Base-by-base conservation (phyloP, 78 protist species). In the Diacronema lutheri region DNA sequence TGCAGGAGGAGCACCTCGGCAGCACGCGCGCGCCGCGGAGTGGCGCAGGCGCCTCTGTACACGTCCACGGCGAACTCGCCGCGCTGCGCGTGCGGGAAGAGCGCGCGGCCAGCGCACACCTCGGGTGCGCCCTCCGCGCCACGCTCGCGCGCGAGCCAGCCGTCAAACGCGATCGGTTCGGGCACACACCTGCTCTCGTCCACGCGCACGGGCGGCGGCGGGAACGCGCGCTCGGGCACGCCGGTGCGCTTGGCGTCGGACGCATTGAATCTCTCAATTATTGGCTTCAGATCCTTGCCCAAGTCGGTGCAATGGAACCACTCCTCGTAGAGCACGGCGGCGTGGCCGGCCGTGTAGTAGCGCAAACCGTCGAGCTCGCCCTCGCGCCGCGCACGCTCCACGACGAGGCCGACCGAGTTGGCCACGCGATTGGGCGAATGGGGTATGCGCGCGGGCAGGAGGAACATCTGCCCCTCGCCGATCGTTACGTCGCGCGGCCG, bases 371-470 rank as follows among this genome's bases (percentile, higher is more conserved):
- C 86, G 55, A 58, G 41, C 33, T 56, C 79, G 2, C n/a, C 61
- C 29, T 61, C 33, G 4, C 9, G 60, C 9, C 85, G 44, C 60
- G 12, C 19, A 29, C 86, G 74, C 78, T 82, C 86, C 40, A 82
- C 37, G 41, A 82, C 86, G 68, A 82, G 60, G 25, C 86, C 86
- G 50, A 82, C 0, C 35, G 86, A 50, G 76, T 38, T 76, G 9
- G 78, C 46, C 11, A 60, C 58, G 37, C 86, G 74, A 33, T 82
- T 77, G 35, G 86, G 86, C 37, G 86, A 82, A 55, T 82, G 86
- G 33, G 86, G 86, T 65, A 82, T 31, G 31, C 78, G 35, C 6
- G 76, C 14, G 13, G 86, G 86, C 41, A 82, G 78, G 46, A 82
- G 14, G 50, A 50, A 82, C 20, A 82, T 13, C 19, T 82, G 20